These are phyloP conservation scores for Mortierella sp. DNA, from an alignment of 371 early-diverging fungal genomes.

Conservation along the genomic window DNA sequence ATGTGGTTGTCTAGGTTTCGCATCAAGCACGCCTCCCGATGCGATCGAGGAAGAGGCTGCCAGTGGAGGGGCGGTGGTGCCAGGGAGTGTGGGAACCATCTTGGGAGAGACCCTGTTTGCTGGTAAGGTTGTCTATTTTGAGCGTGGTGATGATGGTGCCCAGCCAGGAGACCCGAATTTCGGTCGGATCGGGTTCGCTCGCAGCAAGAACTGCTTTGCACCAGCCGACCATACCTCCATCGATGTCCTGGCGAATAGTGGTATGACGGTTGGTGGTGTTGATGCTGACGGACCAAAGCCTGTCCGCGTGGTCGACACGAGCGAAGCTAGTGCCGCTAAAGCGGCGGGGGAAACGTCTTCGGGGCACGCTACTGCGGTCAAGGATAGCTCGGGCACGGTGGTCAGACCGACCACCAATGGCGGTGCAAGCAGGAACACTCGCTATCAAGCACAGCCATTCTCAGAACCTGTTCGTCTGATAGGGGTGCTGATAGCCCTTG, in stretches of 20 bases:
- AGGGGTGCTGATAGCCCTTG: too few relatives aligned
- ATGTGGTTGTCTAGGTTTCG: too few relatives aligned
- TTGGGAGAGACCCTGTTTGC: slow-evolving; percentile 56
- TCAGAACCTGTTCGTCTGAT: too few relatives aligned
- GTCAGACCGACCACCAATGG: too few relatives aligned
- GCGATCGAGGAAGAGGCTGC: slow-evolving; percentile 22
- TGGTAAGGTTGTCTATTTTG: slow-evolving; percentile 56
- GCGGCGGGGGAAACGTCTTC: neutral
- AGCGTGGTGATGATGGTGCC: slow-evolving; percentile 48
- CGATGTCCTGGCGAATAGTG: slow-evolving; percentile 31
- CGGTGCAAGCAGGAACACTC: too few relatives aligned
- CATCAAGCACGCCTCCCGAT: slow-evolving; percentile 42
- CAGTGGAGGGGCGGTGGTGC: slow-evolving; percentile 37
- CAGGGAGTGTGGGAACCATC: slow-evolving; percentile 53
- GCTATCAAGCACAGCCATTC: too few relatives aligned
- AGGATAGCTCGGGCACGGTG: too few relatives aligned
- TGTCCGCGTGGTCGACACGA: slow-evolving; percentile 23
- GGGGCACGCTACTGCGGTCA: slow-evolving; percentile 1
- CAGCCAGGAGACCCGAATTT: slow-evolving; percentile 32
- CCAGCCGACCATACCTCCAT: slow-evolving; percentile 30
- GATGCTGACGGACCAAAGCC: slow-evolving; percentile 12
- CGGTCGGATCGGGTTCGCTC: slow-evolving; percentile 44
- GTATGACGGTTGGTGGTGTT: slow-evolving; percentile 17
- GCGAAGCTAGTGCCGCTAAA: slow-evolving; percentile 13
- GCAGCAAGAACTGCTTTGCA: slow-evolving; percentile 45